Conservation (phyloP, 768 basidiomycete genomes). For the Russula abietina region DNA sequence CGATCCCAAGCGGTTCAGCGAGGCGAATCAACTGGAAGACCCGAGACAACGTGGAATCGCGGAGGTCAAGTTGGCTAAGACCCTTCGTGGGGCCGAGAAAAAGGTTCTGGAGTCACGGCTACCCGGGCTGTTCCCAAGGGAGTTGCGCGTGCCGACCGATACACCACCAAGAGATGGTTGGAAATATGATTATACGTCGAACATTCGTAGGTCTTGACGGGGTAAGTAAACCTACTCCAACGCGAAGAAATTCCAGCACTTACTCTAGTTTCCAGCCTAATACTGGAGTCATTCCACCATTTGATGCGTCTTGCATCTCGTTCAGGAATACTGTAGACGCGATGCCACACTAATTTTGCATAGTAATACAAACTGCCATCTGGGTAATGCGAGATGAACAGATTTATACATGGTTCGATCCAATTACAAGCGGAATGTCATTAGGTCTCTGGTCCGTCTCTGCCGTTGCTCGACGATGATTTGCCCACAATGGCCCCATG, state of each 20-base stretch:
- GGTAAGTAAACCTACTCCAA: constrained; percentile 5
- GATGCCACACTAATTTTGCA: neutral
- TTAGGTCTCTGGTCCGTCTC: constrained; percentile 14
- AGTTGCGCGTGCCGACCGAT: constrained; percentile 79
- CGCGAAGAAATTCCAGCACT: neutral
- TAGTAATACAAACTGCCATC: constrained; percentile 18
- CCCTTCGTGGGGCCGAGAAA: constrained; percentile 57
- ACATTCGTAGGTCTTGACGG: constrained; percentile 22
- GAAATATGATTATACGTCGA: constrained; percentile 78
- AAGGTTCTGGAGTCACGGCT: constrained; percentile 70
- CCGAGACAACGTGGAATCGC: constrained; percentile 53
- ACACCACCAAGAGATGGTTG: constrained; percentile 77
- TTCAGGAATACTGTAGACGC: neutral
- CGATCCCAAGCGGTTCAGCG: constrained; percentile 54
- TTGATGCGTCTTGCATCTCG: neutral
- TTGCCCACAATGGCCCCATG: constrained; percentile 74
- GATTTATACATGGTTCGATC: constrained; percentile 1
- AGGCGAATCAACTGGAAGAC: constrained; percentile 70
- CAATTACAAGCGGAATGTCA: neutral
- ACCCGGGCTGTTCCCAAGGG: constrained; percentile 81
- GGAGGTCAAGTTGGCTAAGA: constrained; percentile 57
- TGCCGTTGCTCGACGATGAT: constrained; percentile 37
- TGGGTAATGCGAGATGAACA: constrained; percentile 8
- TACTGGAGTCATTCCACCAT: neutral
- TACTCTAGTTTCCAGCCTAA: neutral